phyloP scores from a whole-genome alignment of 305 asterid genomes.

The Solanum hybrid region DNA sequence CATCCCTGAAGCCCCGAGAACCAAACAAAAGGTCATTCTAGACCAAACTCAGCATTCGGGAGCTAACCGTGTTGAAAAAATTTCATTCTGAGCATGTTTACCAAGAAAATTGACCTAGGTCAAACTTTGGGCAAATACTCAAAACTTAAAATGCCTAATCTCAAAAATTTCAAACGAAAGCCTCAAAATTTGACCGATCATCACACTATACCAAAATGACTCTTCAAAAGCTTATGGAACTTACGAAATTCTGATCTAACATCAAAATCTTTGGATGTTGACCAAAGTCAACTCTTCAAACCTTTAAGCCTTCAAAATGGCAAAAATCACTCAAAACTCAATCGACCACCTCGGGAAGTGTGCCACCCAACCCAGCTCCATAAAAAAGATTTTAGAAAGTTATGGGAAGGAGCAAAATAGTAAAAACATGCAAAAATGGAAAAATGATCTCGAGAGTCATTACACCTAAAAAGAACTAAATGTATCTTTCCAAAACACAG shows the following conservation, averaged over 20 bases:
- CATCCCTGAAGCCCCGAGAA: not conserved
- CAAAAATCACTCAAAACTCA: not conserved
- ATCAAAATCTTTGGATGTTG: not conserved
- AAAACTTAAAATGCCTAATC: too few relatives aligned
- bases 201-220: not conserved
- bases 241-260: not conserved
- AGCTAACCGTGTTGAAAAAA: too few relatives aligned
- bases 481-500: not conserved
- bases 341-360: not conserved
- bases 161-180: not conserved
- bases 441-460: not conserved
- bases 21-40: not conserved
- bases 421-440: not conserved
- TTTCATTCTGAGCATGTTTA: too few relatives aligned
- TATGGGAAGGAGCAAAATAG: not conserved
- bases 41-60: not conserved
- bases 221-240: not conserved
- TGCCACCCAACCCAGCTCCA: not conserved
- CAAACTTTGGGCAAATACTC: not conserved
- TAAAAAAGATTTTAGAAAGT: not conserved
- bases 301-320: not conserved
- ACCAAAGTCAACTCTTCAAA: not conserved
- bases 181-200: not conserved
- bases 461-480: not conserved
- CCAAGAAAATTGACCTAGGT: not conserved